These are phyloP conservation scores for Cryphonectria naterciae DNA, from an alignment of 2,329 filamentous ascomycete species.

Conservation along the genomic window DNA sequence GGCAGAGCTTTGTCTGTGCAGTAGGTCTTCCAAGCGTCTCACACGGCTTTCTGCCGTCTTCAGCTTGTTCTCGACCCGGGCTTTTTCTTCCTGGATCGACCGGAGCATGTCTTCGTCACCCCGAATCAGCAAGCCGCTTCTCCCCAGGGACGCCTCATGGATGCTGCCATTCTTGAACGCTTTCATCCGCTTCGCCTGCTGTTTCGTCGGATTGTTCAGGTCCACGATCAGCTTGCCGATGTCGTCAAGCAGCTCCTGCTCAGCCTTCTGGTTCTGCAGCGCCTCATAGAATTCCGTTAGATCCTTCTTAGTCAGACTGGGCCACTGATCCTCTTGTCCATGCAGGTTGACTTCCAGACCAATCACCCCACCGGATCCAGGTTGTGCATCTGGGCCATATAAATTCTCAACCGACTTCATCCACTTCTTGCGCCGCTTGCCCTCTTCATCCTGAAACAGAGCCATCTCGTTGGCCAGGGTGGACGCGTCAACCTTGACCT, in stretches of 20 bases:
- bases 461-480: conserved; percentile 92
- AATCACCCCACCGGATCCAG: conserved; percentile 69
- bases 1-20: conserved; percentile 78
- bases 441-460: conserved; percentile 88
- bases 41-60: conserved; percentile 89
- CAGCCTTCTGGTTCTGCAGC: conserved; percentile 67
- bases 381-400: conserved; percentile 65
- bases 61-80: conserved; percentile 71
- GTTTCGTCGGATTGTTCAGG: conserved; percentile 79
- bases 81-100: conserved; percentile 82
- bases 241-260: conserved; percentile 70
- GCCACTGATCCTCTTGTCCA: conserved; percentile 81
- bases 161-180: conserved; percentile 97
- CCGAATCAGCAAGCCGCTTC: conserved; percentile 80
- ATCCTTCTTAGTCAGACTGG: conserved; percentile 73
- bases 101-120: conserved; percentile 83
- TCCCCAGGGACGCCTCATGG: conserved; percentile 86
- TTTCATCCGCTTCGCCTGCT: conserved; percentile 84
- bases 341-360: conserved; percentile 85
- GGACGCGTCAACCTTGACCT: conserved; percentile 84
- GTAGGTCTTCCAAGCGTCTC: conserved; percentile 84
- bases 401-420: conserved; percentile 80
- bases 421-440: conserved; percentile 87
- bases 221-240: conserved; percentile 78
- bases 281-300: conserved; percentile 73